Evolutionary conservation across 169 alveolate genomes (phyloP).

Genomic region (Plasmodium gonderi): DNA sequence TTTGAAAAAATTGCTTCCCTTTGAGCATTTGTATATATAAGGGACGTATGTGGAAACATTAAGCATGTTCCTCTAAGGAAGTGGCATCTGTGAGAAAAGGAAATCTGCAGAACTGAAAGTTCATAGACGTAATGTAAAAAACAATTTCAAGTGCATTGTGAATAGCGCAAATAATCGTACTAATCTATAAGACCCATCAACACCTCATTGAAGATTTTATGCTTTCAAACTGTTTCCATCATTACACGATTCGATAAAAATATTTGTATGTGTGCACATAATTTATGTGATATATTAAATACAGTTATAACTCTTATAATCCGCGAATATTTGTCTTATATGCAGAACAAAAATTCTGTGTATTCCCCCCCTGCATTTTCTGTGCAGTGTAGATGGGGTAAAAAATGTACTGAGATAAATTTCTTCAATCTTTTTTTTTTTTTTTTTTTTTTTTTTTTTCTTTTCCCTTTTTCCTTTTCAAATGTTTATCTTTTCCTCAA

Average conservation of each 20-base stretch:
- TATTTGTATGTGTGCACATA: neutral
- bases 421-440: neutral
- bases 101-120: neutral
- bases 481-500: neutral
- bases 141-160: neutral
- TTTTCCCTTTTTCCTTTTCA: neutral
- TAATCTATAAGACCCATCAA: too few species aligned
- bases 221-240: neutral
- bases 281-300: neutral
- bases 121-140: neutral
- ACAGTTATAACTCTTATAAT: neutral
- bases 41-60: constrained; percentile 25
- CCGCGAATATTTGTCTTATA: neutral
- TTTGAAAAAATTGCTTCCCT: constrained; percentile 1
- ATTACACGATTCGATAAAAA: too few species aligned
- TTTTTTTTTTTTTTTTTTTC: neutral
- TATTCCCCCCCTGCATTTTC: constrained; percentile 1
- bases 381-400: neutral
- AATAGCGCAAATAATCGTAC: neutral
- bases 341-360: neutral
- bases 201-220: too few species aligned
- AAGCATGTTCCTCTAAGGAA: constrained; percentile 19
- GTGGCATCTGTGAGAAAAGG: neutral
- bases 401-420: neutral
- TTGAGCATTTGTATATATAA: constrained; percentile 51